Evolutionary conservation across 805 yeast genomes (phyloP).

Genomic region (Saccharomycopsis sp.): DNA sequence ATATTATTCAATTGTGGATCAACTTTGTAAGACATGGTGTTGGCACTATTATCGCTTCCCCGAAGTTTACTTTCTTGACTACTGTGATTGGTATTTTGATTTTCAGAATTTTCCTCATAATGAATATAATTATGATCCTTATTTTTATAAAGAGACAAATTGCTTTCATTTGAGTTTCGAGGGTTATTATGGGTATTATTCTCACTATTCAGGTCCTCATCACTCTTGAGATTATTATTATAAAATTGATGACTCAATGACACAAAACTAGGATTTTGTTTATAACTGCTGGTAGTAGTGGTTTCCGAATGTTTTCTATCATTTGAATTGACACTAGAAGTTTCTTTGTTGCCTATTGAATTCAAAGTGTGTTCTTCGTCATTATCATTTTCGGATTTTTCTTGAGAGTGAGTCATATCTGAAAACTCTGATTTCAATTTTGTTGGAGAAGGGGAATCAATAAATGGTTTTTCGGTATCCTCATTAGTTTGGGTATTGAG

Average conservation of each 20-base stretch:
- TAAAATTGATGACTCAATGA: slow-evolving; percentile 7
- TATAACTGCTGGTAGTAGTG: neutral
- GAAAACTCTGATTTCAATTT: neutral
- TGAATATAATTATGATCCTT: slow-evolving; percentile 1
- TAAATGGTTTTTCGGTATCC: neutral
- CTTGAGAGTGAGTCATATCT: neutral
- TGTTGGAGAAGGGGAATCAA: neutral
- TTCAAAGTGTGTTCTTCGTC: neutral
- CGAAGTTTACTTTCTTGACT: too few relatives aligned
- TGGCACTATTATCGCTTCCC: neutral
- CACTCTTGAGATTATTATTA: neutral
- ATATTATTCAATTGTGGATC: neutral
- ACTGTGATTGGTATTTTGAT: neutral
- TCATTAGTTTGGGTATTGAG: neutral
- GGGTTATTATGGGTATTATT: too few relatives aligned
- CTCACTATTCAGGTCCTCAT: neutral
- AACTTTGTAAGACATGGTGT: neutral
- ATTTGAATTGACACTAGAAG: too few relatives aligned
- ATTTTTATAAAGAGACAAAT: neutral
- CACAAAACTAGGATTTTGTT: slow-evolving; percentile 13
- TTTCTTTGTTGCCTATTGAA: too few relatives aligned
- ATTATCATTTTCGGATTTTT: neutral
- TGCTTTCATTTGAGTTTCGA: neutral
- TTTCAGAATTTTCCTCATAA: slow-evolving; percentile 7
- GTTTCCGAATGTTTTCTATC: too few relatives aligned